Evolutionary conservation across 2,329 filamentous ascomycete genomes (phyloP), one percentile per base, ranked within the genome.

Genomic region (Venturia nashicola): DNA sequence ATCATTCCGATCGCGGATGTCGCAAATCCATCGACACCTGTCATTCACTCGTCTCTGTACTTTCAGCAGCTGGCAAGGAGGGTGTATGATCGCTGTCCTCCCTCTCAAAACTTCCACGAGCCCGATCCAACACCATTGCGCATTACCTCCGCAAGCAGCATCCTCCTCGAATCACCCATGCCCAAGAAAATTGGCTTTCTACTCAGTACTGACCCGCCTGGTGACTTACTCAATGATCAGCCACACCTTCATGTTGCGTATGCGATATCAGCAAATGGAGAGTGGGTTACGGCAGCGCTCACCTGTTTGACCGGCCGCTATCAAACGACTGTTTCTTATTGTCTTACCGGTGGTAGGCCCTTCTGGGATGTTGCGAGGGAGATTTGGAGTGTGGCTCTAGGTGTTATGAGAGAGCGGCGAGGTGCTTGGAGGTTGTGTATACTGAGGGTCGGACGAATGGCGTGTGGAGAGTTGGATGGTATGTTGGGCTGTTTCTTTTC

Each of bases 211-310:
- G 84, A 83, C 16, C 87, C 89, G 2, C 90, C 89, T 0, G 82
- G 85, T 20, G 89, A 90, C 20, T 77, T 93, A 6, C 78, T 94
- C 62, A 84, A 88, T 64, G 90, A 94, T 71, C 90, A 91, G 67
- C 89, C 86, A 0, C 88, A 88, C 70, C 84, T 96, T 39, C 90
- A 96, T 72, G 78, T 95, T 55, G 89, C 87, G 1, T 95, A 95
- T 70, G 84, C 88, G 9, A 16, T 46, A 7, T 51, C 64, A 92
- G 89, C 70, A 79, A 86, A 12, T 89, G 93, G 87, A 23, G 79
- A 86, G 9, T 96, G 91, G 91, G 77, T 94, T 44, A 87, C 86
- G 14, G 88, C 85, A 6, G 87, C 88, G 0, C 95, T 90, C 90
- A 90, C 87, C 1, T 89, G 95, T 71, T 90, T 86, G 68, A 83